Evolutionary conservation across 139 green algal genomes (phyloP).

Genomic region (Nannochloris sp.): DNA sequence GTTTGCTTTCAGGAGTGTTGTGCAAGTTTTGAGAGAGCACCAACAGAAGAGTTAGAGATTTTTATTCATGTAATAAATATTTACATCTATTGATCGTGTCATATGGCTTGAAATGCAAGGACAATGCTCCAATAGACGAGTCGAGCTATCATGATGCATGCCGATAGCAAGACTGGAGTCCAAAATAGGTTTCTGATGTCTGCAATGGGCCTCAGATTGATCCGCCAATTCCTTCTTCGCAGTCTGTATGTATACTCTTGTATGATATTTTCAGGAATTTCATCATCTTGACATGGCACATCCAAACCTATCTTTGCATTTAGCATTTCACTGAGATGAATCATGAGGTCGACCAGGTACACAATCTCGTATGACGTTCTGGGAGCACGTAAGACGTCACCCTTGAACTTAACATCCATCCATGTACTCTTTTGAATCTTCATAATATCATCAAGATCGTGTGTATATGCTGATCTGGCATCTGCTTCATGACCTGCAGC

Average conservation of each 20-base stretch:
- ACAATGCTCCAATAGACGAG: not conserved
- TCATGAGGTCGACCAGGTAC: constrained; percentile 56
- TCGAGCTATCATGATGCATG: not conserved
- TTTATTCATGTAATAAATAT: constrained; percentile 6
- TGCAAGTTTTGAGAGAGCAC: constrained; percentile 73
- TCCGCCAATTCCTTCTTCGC: constrained; percentile 29
- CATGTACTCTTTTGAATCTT: constrained; percentile 37
- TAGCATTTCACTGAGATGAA: constrained; percentile 30
- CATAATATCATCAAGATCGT: constrained; percentile 9
- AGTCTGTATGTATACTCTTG: constrained; percentile 32
- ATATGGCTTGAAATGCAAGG: not conserved
- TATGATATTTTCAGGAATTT: constrained; percentile 39
- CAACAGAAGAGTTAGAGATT: constrained; percentile 1
- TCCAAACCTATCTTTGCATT: constrained; percentile 50
- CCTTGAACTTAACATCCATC: constrained; percentile 49
- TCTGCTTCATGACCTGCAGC: constrained; percentile 3
- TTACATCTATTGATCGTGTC: not conserved
- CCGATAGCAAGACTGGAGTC: constrained; percentile 14
- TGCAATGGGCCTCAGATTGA: constrained; percentile 69
- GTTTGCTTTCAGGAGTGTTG: constrained; percentile 94
- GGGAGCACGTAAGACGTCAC: constrained; percentile 65
- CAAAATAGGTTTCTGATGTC: constrained; percentile 55
- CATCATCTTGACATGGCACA: constrained; percentile 20
- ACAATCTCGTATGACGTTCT: constrained; percentile 62
- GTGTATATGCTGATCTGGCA: constrained; percentile 1